Percentiles rank a stretch among this genome's conserved stretches.
Conservation (phyloP, 768 basidiomycete species). For the Termitomyces sp. region DNA sequence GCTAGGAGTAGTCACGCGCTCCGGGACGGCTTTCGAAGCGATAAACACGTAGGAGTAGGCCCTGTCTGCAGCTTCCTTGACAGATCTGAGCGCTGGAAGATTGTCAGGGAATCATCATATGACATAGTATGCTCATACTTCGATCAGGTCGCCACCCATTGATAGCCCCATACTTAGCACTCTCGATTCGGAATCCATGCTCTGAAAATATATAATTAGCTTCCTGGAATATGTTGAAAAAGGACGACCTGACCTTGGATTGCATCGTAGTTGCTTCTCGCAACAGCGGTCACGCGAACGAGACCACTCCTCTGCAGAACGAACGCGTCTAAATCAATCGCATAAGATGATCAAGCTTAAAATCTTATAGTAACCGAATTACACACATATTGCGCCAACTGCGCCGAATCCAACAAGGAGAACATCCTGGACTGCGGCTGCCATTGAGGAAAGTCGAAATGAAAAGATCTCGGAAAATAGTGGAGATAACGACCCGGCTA, state of each 20-base stretch:
- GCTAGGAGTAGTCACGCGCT: constrained; percentile 49
- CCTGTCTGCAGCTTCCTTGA: constrained; percentile 54
- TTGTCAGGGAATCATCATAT: background rate
- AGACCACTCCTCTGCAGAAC: constrained; percentile 52
- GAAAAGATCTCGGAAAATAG: background rate
- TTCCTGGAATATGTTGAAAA: background rate
- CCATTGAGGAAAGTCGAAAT: background rate
- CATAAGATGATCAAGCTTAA: background rate
- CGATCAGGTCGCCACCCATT: constrained; percentile 60
- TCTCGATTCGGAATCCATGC: constrained; percentile 51
- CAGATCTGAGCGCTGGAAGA: constrained; percentile 47
- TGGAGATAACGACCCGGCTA: background rate
- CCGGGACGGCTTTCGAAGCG: constrained; percentile 69
- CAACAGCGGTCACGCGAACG: constrained; percentile 66
- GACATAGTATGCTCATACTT: constrained; percentile 32
- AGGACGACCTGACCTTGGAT: constrained; percentile 32
- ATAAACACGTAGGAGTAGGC: constrained; percentile 63
- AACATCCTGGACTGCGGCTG: constrained; percentile 31
- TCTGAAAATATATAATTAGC: constrained; percentile 22
- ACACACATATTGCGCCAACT: constrained; percentile 58
- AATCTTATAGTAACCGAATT: background rate
- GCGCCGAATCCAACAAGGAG: constrained; percentile 64
- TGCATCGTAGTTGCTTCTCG: constrained; percentile 60
- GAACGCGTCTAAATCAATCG: constrained; percentile 38
- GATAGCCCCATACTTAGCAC: constrained; percentile 53